Evolutionary conservation across 345 rosid species (phyloP).

Genomic region (Psidium guajava): DNA sequence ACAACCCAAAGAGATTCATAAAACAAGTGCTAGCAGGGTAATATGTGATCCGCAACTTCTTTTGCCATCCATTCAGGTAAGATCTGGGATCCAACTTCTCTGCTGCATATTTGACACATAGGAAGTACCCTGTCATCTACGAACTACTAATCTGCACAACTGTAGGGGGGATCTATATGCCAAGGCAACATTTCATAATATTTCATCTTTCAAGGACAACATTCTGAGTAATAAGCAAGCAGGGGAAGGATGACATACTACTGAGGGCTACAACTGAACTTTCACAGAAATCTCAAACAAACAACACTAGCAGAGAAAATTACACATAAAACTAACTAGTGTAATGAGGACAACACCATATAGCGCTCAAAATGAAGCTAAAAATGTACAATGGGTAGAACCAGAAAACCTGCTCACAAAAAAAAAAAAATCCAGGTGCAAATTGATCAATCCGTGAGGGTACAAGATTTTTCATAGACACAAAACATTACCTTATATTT

Average conservation of each 20-base stretch:
- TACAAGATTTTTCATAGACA: not conserved
- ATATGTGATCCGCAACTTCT: not conserved
- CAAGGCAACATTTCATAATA: not conserved
- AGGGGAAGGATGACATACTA: not conserved
- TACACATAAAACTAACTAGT: not conserved
- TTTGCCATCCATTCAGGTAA: not conserved
- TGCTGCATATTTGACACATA: not conserved
- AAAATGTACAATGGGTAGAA: conserved; percentile 83
- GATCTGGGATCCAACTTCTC: not conserved
- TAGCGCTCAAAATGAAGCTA: conserved; percentile 71
- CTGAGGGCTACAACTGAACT: not conserved
- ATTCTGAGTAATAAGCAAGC: not conserved
- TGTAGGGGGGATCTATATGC: not conserved
- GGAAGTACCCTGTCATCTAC: not conserved
- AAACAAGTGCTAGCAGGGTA: not conserved
- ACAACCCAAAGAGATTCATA: too few relatives aligned
- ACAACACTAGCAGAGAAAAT: not conserved
- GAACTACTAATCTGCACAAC: not conserved
- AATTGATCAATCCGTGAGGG: not conserved
- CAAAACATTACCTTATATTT: too few relatives aligned
- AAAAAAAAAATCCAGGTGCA: not conserved
- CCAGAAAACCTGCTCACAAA: conserved; percentile 94
- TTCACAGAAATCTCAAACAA: not conserved
- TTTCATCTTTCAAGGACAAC: not conserved
- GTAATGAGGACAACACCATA: conserved; percentile 43